These are phyloP conservation scores for Calocybe gangraenosa DNA, from an alignment of 768 basidiomycete genomes.

Conservation along the genomic window DNA sequence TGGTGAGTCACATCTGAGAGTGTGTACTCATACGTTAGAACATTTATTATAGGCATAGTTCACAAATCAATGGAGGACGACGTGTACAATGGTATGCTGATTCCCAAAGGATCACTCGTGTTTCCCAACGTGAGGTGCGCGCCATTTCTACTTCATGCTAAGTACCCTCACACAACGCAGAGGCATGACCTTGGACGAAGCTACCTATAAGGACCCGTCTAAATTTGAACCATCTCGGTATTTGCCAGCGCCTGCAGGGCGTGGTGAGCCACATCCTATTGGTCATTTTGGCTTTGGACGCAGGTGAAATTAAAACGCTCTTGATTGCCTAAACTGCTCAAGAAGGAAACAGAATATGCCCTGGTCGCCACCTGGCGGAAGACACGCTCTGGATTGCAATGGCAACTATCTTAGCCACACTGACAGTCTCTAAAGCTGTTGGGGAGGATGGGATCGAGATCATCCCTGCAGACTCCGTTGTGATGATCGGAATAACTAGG, in stretches of 20 bases:
- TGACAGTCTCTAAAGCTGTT: constrained; percentile 2
- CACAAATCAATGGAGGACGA: constrained; percentile 12
- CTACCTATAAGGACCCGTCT: constrained; percentile 7
- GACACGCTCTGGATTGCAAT: constrained; percentile 25
- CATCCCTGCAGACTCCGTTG: not conserved
- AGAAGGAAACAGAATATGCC: not conserved
- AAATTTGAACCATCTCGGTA: constrained; percentile 12
- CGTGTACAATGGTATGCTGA: constrained; percentile 15
- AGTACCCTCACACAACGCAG: not conserved
- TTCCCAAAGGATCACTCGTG: constrained; percentile 12
- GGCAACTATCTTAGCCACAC: constrained; percentile 4
- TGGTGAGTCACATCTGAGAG: not conserved
- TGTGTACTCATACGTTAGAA: not conserved
- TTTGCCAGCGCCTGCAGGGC: constrained; percentile 9
- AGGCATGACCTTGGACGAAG: constrained; percentile 13
- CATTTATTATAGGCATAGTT: constrained; percentile 1
- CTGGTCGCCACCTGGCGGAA: constrained; percentile 30
- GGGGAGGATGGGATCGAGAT: constrained; percentile 5
- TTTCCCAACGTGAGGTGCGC: constrained; percentile 12
- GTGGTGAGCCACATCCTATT: constrained; percentile 11
- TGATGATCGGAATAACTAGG: not conserved
- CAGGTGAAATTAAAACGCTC: constrained; percentile 5
- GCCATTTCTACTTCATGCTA: not conserved
- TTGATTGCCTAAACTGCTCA: not conserved
- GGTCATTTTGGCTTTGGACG: constrained; percentile 15